A percentile compares a stretch with the other conserved stretches of the same genome.
Conservation (phyloP, 371 early-diverging fungal species). For the Mucor lusitanicus region DNA sequence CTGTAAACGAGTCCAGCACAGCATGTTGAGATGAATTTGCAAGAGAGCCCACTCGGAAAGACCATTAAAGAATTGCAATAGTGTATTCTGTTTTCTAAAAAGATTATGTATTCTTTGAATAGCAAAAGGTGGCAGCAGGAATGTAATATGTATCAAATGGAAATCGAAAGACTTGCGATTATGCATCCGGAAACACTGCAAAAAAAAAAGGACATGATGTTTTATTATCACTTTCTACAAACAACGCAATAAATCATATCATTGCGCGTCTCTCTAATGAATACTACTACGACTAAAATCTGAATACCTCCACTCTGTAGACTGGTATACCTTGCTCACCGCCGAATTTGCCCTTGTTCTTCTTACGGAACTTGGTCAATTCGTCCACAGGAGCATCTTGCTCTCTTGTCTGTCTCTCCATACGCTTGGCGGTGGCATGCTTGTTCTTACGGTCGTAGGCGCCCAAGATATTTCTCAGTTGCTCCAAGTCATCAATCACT, state of each 20-base stretch:
- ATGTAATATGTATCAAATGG: not conserved
- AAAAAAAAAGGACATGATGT: not conserved
- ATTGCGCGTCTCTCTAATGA: not conserved
- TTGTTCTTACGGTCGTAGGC: conserved; percentile 56
- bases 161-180: not conserved
- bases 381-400: conserved; percentile 33
- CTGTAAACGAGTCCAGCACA: too few relatives aligned
- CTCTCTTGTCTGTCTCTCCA: conserved; percentile 14
- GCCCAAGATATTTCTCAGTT: conserved; percentile 51
- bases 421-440: conserved; percentile 15
- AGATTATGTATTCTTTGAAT: not conserved
- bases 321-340: conserved; percentile 60
- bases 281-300: conserved; percentile 33
- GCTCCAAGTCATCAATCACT: conserved; percentile 46
- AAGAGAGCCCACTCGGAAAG: too few relatives aligned
- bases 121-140: not conserved
- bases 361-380: conserved; percentile 37
- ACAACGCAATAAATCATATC: not conserved
- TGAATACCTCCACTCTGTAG: conserved; percentile 64
- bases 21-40: too few relatives aligned
- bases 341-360: conserved; percentile 54
- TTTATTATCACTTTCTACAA: not conserved
- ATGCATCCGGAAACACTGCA: not conserved
- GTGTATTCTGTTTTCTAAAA: not conserved
- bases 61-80: not conserved